A percentile compares a stretch with the other conserved stretches of the same genome.
These are phyloP conservation scores for Pluteus cervinus DNA, from an alignment of 768 basidiomycete species.

Conservation along the genomic window DNA sequence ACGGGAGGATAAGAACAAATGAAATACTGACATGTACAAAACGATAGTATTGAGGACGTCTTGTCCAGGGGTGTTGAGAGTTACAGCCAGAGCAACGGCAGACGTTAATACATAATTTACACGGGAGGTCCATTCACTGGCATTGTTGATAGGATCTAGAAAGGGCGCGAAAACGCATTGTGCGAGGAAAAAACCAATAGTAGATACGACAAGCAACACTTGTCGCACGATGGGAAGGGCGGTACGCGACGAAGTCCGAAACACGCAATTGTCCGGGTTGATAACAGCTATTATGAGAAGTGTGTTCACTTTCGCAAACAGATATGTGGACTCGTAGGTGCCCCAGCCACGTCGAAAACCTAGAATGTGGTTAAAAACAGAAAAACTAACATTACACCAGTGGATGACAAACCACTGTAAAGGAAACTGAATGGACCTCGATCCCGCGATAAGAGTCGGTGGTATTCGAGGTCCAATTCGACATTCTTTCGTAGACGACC, in stretches of 20 bases:
- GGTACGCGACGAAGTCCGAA: constrained; percentile 47
- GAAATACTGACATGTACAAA: constrained; percentile 50
- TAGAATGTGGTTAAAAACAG: too few relatives aligned
- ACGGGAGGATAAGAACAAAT: constrained; percentile 5
- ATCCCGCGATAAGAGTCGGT: constrained; percentile 57
- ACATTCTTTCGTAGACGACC: constrained; percentile 48
- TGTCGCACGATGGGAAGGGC: constrained; percentile 56
- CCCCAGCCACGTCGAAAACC: constrained; percentile 70
- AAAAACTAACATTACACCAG: too few relatives aligned
- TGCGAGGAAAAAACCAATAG: constrained; percentile 51
- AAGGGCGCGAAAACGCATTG: constrained; percentile 63
- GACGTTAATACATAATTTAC: constrained; percentile 66
- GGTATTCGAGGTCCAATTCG: constrained; percentile 68
- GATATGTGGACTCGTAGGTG: constrained; percentile 55
- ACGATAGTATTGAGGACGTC: constrained; percentile 54
- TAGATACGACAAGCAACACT: constrained; percentile 49
- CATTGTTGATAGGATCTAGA: constrained; percentile 65
- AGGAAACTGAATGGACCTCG: constrained; percentile 65
- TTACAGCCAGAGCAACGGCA: constrained; percentile 55
- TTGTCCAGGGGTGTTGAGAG: constrained; percentile 49
- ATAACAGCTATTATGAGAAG: constrained; percentile 62
- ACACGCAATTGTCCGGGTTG: constrained; percentile 67
- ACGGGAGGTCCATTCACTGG: constrained; percentile 69
- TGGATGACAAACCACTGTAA: constrained; percentile 50
- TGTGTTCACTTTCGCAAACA: constrained; percentile 66